Percentiles rank a stretch among this genome's conserved stretches.
phyloP scores from a whole-genome alignment of 148 eudicot genomes.

The Diospyros kaki region DNA sequence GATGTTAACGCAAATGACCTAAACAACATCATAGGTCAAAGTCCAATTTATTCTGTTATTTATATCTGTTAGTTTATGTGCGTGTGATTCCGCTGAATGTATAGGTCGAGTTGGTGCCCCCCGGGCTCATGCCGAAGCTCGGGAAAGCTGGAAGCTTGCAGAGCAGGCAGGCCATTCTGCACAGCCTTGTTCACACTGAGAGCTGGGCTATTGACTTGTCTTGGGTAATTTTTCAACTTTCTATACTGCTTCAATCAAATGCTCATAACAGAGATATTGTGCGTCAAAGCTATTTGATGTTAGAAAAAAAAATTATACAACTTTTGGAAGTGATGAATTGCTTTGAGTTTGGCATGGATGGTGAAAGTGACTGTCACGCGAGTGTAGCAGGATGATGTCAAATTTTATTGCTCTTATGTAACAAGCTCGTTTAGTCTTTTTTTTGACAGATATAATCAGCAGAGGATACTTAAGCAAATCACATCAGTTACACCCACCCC shows the following conservation, averaged over 20 bases:
- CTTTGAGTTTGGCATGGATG: neutral
- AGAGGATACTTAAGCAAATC: too few species aligned
- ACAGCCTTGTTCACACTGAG: slow-evolving; percentile 86
- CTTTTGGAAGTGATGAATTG: slow-evolving; percentile 5
- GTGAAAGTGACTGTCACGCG: too few species aligned
- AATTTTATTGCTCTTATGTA: too few species aligned
- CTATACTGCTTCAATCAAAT: neutral
- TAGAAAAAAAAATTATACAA: neutral
- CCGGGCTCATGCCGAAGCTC: slow-evolving; percentile 85
- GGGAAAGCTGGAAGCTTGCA: slow-evolving; percentile 93
- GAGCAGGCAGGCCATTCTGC: slow-evolving; percentile 87
- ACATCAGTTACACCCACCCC: too few species aligned
- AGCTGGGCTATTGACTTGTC: slow-evolving; percentile 99
- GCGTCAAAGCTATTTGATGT: neutral
- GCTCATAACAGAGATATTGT: neutral
- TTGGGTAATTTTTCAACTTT: slow-evolving; percentile 50
- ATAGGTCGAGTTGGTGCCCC: slow-evolving; percentile 81
- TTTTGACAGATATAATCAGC: too few species aligned
- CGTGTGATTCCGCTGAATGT: neutral
- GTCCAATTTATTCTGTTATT: too few species aligned
- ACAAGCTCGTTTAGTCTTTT: too few species aligned
- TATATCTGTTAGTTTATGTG: neutral
- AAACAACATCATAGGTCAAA: too few species aligned
- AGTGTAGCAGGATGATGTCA: too few species aligned
- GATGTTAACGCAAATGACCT: too few species aligned